Percentiles rank a stretch among this genome's conserved stretches.
Evolutionary conservation across 768 basidiomycete species (phyloP).

Genomic region (Podaxis sp.): DNA sequence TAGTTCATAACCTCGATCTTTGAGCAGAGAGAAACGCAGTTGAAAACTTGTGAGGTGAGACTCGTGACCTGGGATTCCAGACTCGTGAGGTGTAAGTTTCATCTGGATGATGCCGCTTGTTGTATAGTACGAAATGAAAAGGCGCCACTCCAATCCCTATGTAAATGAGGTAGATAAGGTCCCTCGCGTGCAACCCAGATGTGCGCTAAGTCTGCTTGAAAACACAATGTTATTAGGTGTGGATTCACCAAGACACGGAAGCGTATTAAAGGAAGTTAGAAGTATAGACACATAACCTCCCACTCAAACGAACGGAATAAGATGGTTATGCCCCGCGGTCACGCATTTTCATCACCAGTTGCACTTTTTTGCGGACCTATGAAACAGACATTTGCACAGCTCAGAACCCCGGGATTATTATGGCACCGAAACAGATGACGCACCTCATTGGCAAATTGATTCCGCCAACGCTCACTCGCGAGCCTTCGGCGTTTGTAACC

Average conservation of each 20-base stretch:
- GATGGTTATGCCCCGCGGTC: conserved; percentile 61
- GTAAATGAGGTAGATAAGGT: conserved; percentile 2
- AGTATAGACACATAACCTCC: conserved; percentile 13
- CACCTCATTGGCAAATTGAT: conserved; percentile 78
- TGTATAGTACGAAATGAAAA: neutral
- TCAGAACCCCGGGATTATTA: conserved; percentile 14
- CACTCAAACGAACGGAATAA: conserved; percentile 8
- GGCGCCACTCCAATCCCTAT: neutral
- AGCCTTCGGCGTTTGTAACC: conserved; percentile 76
- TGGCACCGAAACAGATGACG: conserved; percentile 22
- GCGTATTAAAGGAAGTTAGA: conserved; percentile 3
- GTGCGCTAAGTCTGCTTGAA: neutral
- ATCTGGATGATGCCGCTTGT: neutral
- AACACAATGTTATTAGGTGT: conserved; percentile 11
- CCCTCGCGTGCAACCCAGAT: neutral
- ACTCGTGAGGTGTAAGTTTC: neutral
- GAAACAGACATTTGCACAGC: conserved; percentile 13
- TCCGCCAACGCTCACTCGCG: conserved; percentile 76
- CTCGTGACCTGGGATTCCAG: neutral
- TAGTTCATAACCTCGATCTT: neutral
- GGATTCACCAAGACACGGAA: neutral
- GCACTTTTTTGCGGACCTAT: conserved; percentile 82
- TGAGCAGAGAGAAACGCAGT: neutral
- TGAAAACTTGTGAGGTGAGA: conserved; percentile 1
- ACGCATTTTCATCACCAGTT: conserved; percentile 77